A percentile compares a stretch with the other conserved stretches of the same genome.
These are phyloP conservation scores for Leptographium galeiforme DNA, from an alignment of 2,329 filamentous ascomycete genomes.

Conservation along the genomic window DNA sequence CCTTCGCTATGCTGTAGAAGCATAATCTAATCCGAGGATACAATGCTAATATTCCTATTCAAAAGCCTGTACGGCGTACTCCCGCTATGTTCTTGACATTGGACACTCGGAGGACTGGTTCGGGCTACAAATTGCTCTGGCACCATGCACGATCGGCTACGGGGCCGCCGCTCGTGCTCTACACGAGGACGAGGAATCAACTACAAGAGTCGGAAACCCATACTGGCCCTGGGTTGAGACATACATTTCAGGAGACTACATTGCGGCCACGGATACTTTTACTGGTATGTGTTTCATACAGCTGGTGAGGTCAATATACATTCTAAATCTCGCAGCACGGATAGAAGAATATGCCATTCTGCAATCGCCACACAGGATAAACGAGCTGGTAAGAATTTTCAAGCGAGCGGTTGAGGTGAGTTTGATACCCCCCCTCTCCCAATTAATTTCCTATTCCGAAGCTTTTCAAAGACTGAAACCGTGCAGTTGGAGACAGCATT, in stretches of 20 bases:
- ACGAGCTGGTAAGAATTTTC: constrained; percentile 75
- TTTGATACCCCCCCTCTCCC: not conserved
- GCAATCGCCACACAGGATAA: constrained; percentile 62
- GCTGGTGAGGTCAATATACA: not conserved
- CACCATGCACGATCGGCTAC: constrained; percentile 86
- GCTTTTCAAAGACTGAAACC: constrained; percentile 2
- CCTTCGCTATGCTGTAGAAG: too few relatives aligned
- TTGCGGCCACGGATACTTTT: constrained; percentile 55
- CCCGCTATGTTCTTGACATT: constrained; percentile 57
- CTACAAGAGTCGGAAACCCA: constrained; percentile 48
- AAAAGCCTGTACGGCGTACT: constrained; percentile 28
- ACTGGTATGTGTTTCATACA: constrained; percentile 38
- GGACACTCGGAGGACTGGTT: constrained; percentile 82
- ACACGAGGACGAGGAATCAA: constrained; percentile 42
- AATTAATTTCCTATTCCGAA: not conserved
- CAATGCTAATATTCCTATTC: too few relatives aligned
- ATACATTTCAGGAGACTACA: constrained; percentile 72
- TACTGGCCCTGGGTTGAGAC: constrained; percentile 92
- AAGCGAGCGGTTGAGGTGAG: constrained; percentile 69
- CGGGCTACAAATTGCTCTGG: constrained; percentile 69
- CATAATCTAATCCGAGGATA: too few relatives aligned
- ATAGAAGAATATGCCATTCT: constrained; percentile 61
- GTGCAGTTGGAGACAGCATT: constrained; percentile 57
- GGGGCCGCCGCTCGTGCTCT: constrained; percentile 63
- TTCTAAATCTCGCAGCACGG: not conserved